A percentile compares a stretch with the other conserved stretches of the same genome.
Conservation (phyloP, 257 asterid genomes). For the Ehretia macrophylla region DNA sequence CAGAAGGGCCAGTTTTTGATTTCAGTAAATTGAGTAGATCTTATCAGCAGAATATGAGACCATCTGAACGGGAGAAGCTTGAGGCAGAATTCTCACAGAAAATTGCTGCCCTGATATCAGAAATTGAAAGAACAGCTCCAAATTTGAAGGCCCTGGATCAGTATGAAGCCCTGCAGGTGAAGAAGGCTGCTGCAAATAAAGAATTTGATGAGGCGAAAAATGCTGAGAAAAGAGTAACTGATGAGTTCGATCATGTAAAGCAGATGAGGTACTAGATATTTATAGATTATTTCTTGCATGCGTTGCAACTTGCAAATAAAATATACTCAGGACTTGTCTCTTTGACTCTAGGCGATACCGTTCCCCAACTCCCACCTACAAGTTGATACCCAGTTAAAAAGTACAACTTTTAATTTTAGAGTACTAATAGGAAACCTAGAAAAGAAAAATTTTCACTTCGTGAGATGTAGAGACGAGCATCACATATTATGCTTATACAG, state of each 20-base stretch:
- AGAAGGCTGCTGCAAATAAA: slow-evolving; percentile 63
- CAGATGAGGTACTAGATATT: slow-evolving; percentile 49
- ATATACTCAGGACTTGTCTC: too few relatives aligned
- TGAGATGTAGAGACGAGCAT: too few relatives aligned
- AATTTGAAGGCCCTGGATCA: slow-evolving; percentile 93
- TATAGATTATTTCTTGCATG: neutral
- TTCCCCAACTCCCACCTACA: too few relatives aligned
- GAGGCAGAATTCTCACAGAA: slow-evolving; percentile 80
- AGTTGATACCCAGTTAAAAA: too few relatives aligned
- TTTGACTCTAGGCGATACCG: too few relatives aligned
- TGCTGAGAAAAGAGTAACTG: slow-evolving; percentile 70
- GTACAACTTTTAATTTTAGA: too few relatives aligned
- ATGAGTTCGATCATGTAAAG: slow-evolving; percentile 65
- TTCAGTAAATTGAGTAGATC: slow-evolving; percentile 66
- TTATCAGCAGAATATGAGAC: slow-evolving; percentile 63
- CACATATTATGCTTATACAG: too few relatives aligned
- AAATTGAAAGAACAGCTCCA: slow-evolving; percentile 90
- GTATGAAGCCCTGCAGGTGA: slow-evolving; percentile 76
- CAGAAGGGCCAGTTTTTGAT: slow-evolving; percentile 63
- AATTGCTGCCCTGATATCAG: slow-evolving; percentile 58
- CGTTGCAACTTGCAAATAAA: neutral
- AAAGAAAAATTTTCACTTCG: too few relatives aligned
- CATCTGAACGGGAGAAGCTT: slow-evolving; percentile 82
- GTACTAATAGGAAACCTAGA: too few relatives aligned
- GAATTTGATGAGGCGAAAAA: slow-evolving; percentile 94